These are phyloP conservation scores for Arachis monticola DNA, from an alignment of 331 rosid species.

Conservation along the genomic window DNA sequence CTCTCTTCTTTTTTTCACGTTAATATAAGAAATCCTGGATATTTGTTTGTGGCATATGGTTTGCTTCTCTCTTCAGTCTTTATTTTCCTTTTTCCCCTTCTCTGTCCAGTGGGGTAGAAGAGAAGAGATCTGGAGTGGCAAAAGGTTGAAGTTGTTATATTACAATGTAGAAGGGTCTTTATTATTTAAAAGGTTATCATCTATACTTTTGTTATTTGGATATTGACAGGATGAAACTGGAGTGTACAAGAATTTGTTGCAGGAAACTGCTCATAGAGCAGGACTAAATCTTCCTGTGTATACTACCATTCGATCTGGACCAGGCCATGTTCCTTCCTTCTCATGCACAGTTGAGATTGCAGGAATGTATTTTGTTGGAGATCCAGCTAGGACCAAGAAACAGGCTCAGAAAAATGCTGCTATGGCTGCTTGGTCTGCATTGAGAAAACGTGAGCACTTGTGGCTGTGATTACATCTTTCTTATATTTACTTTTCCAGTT, in stretches of 20 bases:
- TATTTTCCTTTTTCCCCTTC: neutral
- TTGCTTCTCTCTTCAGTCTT: neutral
- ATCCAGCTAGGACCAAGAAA: slow-evolving; percentile 76
- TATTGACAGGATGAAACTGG: slow-evolving; percentile 73
- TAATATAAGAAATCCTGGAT: slow-evolving; percentile 10
- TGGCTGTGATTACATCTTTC: slow-evolving; percentile 15
- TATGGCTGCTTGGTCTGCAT: slow-evolving; percentile 77
- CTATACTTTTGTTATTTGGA: slow-evolving; percentile 21
- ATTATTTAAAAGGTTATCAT: neutral
- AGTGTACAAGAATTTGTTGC: slow-evolving; percentile 86
- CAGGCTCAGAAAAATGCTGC: slow-evolving; percentile 93
- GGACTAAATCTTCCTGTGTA: slow-evolving; percentile 82
- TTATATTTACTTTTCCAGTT: slow-evolving; percentile 25
- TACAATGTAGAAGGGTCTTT: neutral
- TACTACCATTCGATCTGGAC: slow-evolving; percentile 69
- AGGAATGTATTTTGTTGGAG: slow-evolving; percentile 73
- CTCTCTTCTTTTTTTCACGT: no score
- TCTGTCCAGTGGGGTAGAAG: neutral
- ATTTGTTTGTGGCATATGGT: slow-evolving; percentile 10
- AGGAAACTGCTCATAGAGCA: slow-evolving; percentile 90
- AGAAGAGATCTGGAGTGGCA: neutral
- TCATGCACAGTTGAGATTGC: slow-evolving; percentile 83
- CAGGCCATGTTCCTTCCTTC: slow-evolving; percentile 70
- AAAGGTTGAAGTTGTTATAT: slow-evolving; percentile 11
- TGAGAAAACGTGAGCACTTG: slow-evolving; percentile 64